phyloP scores from a whole-genome alignment of 805 yeast genomes.

The Wickerhamomyces mucosus region DNA sequence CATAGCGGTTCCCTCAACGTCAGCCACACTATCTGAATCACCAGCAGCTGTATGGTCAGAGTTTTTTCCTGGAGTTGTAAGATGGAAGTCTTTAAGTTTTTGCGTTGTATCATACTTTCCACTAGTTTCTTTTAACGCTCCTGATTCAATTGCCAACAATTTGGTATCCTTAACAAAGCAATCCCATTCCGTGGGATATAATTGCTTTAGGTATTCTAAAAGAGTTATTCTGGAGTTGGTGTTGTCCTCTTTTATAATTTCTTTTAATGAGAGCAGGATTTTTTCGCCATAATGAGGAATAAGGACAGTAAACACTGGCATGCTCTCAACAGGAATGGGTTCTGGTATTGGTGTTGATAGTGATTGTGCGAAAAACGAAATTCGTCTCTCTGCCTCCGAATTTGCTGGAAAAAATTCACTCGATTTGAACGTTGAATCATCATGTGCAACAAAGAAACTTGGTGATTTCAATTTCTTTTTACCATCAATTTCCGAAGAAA shows the following conservation, averaged over 20 bases:
- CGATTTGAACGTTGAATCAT: slow-evolving; percentile 58
- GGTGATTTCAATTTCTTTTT: slow-evolving; percentile 54
- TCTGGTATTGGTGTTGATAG: slow-evolving; percentile 78
- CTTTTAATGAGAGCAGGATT: slow-evolving; percentile 63
- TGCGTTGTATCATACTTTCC: slow-evolving; percentile 16
- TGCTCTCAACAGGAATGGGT: slow-evolving; percentile 51
- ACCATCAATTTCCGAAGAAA: slow-evolving; percentile 22
- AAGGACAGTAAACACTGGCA: slow-evolving; percentile 80
- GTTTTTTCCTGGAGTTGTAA: slow-evolving; percentile 2
- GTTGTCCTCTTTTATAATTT: slow-evolving; percentile 62
- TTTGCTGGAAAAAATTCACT: slow-evolving; percentile 50
- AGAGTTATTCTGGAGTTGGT: slow-evolving; percentile 62
- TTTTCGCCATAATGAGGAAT: slow-evolving; percentile 86
- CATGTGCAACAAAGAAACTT: slow-evolving; percentile 71
- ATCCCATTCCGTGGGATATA: slow-evolving; percentile 73
- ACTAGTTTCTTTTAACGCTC: slow-evolving; percentile 21
- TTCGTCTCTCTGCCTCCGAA: slow-evolving; percentile 73
- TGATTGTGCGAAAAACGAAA: slow-evolving; percentile 86
- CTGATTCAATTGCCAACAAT: slow-evolving; percentile 46
- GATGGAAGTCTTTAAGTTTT: slow-evolving; percentile 3
- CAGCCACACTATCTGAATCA: slow-evolving; percentile 34
- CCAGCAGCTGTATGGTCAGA: slow-evolving; percentile 7
- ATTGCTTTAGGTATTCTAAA: slow-evolving; percentile 68
- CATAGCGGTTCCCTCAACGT: not conserved
- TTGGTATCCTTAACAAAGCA: slow-evolving; percentile 72